Base-by-base conservation (phyloP, 345 rosid genomes). In the Brassica nigra region DNA sequence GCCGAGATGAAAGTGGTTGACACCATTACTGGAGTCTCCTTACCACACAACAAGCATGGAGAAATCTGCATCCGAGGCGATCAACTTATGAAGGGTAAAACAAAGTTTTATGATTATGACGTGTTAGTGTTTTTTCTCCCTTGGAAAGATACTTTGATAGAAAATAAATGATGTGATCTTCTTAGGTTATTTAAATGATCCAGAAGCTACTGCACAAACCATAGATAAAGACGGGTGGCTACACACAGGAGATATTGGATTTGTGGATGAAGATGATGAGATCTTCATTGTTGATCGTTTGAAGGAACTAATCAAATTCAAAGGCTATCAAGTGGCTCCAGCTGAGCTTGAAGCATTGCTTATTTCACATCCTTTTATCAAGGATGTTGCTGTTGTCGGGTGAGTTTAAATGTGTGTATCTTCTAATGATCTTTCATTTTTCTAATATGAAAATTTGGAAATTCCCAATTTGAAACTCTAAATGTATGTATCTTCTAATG, bases 1-100 rank as follows among this genome's bases (percentile, higher is more conserved):
- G 94, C 98, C 0, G 90, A 95, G 88, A 87, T 95, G 95, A 95
- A 95, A 80, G 88, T 95, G 2, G 85, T 92, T 14, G 97, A 95
- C 59, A 91, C 94, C 0, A 88, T 86, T 6, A 87, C 90, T 2
- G 89, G 93, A 4, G 42, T 66, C 3, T 92, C 93, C 4, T 73
- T 91, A 8, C 94, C 92, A 0, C 81, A 87, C 1, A 92, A 90
- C 75, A 80, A 86, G 55, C 42, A 94, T 23, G 98, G 99, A 2
- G 98, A 95, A 78, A 90, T 92, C 52, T 95, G 98, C 80, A 81
- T 95, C 30, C 69, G 95, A 65, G 98, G 99, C 3, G 16, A 71
- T 71, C 99, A 95, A 63, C 90, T 95, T 84, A 95, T 92, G 99
- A 92, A 90, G 82, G 98, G 97, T 92, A 79, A 33, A 5, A 23